Evolutionary conservation across 768 basidiomycete species (phyloP).

Genomic region (Chalciporus piperatus): DNA sequence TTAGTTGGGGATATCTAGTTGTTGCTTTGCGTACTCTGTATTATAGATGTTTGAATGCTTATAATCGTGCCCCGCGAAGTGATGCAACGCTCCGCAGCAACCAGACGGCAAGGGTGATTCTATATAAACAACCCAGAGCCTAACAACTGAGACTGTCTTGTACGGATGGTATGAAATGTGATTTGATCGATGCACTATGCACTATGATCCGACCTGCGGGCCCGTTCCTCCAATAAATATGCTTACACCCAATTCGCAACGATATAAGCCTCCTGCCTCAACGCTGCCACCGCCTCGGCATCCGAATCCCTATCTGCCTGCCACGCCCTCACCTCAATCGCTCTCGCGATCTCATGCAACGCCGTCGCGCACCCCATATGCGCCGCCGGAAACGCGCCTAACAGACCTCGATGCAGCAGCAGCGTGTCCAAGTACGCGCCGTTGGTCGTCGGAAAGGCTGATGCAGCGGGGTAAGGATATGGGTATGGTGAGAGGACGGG

Average conservation of each 20-base stretch:
- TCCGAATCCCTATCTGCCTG: slow-evolving; percentile 70
- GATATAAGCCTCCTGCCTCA: slow-evolving; percentile 67
- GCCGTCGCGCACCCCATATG: slow-evolving; percentile 64
- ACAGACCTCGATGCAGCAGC: slow-evolving; percentile 73
- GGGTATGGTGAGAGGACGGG: slow-evolving; percentile 33
- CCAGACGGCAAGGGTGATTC: too few relatives aligned
- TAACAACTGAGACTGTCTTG: too few relatives aligned
- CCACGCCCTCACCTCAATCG: slow-evolving; percentile 64
- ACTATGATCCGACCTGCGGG: slow-evolving; percentile 12
- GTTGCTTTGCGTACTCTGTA: slow-evolving; percentile 11
- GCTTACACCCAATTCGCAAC: slow-evolving; percentile 35
- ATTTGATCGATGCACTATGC: too few relatives aligned
- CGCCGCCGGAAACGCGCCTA: slow-evolving; percentile 56
- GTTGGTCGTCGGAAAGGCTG: slow-evolving; percentile 50
- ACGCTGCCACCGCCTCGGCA: slow-evolving; percentile 63
- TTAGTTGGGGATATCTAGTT: slow-evolving; percentile 1
- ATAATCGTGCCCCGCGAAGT: neutral
- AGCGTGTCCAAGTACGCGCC: slow-evolving; percentile 78
- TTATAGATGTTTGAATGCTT: neutral
- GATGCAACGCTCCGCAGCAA: too few relatives aligned
- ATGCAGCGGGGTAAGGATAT: slow-evolving; percentile 31
- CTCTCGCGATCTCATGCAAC: slow-evolving; percentile 62
- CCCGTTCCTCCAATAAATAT: neutral
- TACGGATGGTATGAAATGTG: too few relatives aligned
- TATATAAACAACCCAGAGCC: neutral